Percentiles rank a stretch among this genome's conserved stretches.
Conservation (phyloP, 192 early-diverging fungal species). For the Mortierella antarctica region DNA sequence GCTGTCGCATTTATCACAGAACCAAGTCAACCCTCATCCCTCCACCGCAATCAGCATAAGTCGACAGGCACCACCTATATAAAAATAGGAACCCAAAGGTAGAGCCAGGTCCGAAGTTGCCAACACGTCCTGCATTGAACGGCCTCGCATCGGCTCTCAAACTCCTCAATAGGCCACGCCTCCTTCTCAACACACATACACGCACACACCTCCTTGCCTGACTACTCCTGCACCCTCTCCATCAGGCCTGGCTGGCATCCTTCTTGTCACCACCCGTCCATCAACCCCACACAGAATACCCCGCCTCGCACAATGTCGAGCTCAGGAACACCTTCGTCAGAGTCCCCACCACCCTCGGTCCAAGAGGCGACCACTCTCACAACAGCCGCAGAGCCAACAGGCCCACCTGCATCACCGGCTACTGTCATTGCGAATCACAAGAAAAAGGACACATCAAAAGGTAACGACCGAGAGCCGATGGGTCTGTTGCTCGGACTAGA, state of each 20-base stretch:
- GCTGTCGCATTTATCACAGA: no score
- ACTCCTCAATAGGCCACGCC: no score
- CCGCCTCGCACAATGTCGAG: conserved; percentile 18
- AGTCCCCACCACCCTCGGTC: conserved; percentile 31
- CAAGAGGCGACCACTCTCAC: conserved; percentile 11
- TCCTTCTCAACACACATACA: not conserved
- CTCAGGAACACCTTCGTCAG: conserved; percentile 42
- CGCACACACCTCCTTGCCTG: not conserved
- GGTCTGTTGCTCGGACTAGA: not conserved
- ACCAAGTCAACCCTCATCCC: not conserved
- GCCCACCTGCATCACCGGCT: conserved; percentile 30
- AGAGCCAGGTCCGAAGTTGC: not conserved
- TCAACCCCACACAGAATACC: not conserved
- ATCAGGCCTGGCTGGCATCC: not conserved
- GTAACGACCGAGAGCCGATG: conserved; percentile 16
- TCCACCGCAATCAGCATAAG: not conserved
- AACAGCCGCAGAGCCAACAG: conserved; percentile 16
- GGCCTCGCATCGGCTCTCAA: not conserved
- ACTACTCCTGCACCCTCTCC: not conserved
- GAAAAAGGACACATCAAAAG: conserved; percentile 61
- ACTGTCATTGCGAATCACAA: conserved; percentile 49
- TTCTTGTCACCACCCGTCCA: not conserved
- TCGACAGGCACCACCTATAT: not conserved
- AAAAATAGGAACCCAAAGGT: not conserved
- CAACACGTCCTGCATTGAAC: not conserved